Base-by-base conservation (phyloP, 169 alveolate species). In the Babesia ovata region DNA sequence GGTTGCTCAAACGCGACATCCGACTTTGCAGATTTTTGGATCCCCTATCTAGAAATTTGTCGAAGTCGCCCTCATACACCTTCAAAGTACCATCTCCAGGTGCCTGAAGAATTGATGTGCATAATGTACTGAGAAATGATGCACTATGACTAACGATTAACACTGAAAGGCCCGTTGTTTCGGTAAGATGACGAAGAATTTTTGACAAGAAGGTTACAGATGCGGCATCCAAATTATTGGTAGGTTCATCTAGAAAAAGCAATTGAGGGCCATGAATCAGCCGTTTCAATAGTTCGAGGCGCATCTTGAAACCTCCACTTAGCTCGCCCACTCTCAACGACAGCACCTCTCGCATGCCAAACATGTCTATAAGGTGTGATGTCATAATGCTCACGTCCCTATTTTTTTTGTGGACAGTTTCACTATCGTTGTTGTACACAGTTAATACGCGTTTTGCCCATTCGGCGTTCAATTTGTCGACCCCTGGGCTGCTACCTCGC, bases 291-390 rank as follows among this genome's bases (percentile, higher is more conserved):
- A 90, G 79, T 50, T 70, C 81, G 13, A 83, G 74, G 16, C 94
- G 84, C 79, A 90, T 86, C 74, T 75, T 90, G 56, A 79, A 90
- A 0, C 94, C 94, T 61, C 87, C 88, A 60, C 94, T 90, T 16
- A 90, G 59, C 26, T 75, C 77, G 17, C 83, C 59, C 14, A 90
- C 71, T 58, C 66, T 75, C 33, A 66, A 73, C 48, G 81, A 49
- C 16, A 86, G 44, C 33, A 70, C 57, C 39, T 66, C 81, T 48
- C 84, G 70, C 84, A 90, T 58, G 52, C 85, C 86, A 69, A 90
- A 76, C 62, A 90, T 73, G 52, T 82, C 70, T 21, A 86, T 58
- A 50, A 86, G 81, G 52, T 67, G 70, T 46, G 72, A 65, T 48
- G 70, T 77, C 67, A 70, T 42, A 71, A 70, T 71, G 63, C 78